Base-by-base conservation (phyloP, 2,329 filamentous ascomycete species). In the Fusarium goolgardi region DNA sequence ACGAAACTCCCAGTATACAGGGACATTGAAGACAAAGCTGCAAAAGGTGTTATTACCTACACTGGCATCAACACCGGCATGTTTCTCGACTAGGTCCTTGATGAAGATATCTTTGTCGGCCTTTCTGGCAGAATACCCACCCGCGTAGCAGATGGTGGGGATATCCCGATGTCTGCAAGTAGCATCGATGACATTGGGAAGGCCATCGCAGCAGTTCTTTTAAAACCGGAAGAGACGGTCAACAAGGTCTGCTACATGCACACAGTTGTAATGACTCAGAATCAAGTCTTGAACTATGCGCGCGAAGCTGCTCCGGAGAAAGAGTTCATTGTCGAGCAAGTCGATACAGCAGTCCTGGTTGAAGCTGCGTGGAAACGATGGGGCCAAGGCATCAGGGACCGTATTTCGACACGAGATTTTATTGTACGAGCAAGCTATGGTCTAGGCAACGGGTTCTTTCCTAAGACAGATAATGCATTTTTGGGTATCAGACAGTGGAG, bases 331-430 rank as follows among this genome's bases (percentile, higher is more conserved):
- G 47, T 59, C 2, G 62, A 65, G 6, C 18, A 32, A 5, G 20
- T 54, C 0, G 47, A 65, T 2, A 65, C 62, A 0, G 21, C 29
- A 13, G 34, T 31, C 0, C 1, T 65, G 0, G 47, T 54, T 9
- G 47, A 65, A 2, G 47, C 43, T 15, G 60, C 62, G 3, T 65
- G 60, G 62, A 21, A 65, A 29, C 32, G 47, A 5, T 65, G 53
- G 3, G 15, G 49, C 0, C 41, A 46, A 3, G 62, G 62, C 1
- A 41, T 39, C 1, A 13, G 39, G 5, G 62, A 65, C 7, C 20
- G 41, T 1, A 5, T 65, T 3, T 65, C 54, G 0, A 3, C 20
- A 0, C 25, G 55, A 0, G 62, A 65, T 1, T 65, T 65, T 27
- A n/a, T 35, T 0, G 31, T 50, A 0, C 44, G 62, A 1, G 54